These are phyloP conservation scores for Populus hybrid DNA, from an alignment of 441 rosid species.

Conservation along the genomic window DNA sequence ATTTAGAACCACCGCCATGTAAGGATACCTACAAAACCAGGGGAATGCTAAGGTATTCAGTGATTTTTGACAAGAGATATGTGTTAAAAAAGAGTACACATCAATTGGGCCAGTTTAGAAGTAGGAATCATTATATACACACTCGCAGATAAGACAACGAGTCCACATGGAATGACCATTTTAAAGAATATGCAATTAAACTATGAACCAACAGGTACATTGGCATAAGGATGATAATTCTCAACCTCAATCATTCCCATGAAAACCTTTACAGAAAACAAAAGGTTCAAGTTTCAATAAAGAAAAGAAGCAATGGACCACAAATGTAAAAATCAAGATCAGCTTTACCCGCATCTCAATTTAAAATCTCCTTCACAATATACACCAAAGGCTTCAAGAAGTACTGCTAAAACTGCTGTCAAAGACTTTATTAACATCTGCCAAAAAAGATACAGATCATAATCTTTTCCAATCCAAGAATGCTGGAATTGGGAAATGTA, in stretches of 20 bases:
- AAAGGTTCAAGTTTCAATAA: not conserved
- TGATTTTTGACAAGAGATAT: not conserved
- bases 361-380: slow-evolving; percentile 99
- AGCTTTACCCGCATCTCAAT: slow-evolving; percentile 85
- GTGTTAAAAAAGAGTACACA: not conserved
- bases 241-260: not conserved
- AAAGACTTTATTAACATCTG: slow-evolving; percentile 97
- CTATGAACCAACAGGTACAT: not conserved
- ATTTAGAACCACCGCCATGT: slow-evolving; percentile 91
- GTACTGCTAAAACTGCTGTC: slow-evolving; percentile 73
- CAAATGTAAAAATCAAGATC: slow-evolving; percentile 5
- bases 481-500: slow-evolving; percentile 10
- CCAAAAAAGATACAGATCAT: slow-evolving; percentile 22
- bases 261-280: not conserved
- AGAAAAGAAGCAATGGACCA: not conserved
- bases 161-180: not conserved
- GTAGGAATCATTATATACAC: not conserved
- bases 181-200: not conserved
- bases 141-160: not conserved
- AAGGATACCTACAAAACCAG: slow-evolving; percentile 73
- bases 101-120: not conserved
- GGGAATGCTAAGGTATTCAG: slow-evolving; percentile 8
- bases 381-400: slow-evolving; percentile 86
- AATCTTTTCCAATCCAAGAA: slow-evolving; percentile 15
- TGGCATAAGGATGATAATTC: not conserved